phyloP scores from a whole-genome alignment of 192 early-diverging fungal genomes.

The Funneliformis geosporum region DNA sequence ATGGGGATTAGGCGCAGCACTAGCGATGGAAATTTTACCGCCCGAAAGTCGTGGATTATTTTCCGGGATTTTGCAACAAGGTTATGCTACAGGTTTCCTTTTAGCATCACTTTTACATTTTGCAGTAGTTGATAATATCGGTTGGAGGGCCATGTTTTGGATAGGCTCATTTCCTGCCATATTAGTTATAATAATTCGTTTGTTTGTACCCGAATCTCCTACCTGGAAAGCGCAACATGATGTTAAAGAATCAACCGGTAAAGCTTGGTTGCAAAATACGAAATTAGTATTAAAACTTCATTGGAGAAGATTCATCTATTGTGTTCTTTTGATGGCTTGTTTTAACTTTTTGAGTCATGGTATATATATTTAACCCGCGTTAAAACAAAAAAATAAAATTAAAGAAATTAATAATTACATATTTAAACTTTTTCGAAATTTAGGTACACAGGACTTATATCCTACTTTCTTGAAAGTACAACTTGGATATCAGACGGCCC shows the following conservation, averaged over 20 bases:
- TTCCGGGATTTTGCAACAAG: constrained; percentile 75
- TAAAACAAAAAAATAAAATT: neutral
- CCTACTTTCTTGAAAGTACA: constrained; percentile 69
- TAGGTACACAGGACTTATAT: constrained; percentile 65
- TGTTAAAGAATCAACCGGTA: constrained; percentile 33
- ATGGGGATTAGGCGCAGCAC: constrained; percentile 71
- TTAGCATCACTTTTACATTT: constrained; percentile 65
- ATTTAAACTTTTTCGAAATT: neutral
- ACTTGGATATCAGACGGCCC: constrained; percentile 51
- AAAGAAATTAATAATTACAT: neutral
- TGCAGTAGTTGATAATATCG: constrained; percentile 49
- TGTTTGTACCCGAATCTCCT: constrained; percentile 66
- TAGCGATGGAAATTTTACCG: constrained; percentile 74
- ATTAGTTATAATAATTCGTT: constrained; percentile 58
- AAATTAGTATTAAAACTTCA: constrained; percentile 42
- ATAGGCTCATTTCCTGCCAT: constrained; percentile 60
- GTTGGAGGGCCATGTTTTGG: constrained; percentile 76
- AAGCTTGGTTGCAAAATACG: constrained; percentile 31
- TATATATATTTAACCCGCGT: neutral
- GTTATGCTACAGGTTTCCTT: constrained; percentile 69
- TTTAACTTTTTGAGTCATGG: constrained; percentile 76
- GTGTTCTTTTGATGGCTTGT: constrained; percentile 60
- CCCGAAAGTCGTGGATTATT: constrained; percentile 70
- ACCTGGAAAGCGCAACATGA: constrained; percentile 48
- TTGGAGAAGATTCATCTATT: constrained; percentile 58